phyloP scores from a whole-genome alignment of 2,329 filamentous ascomycete species.

The Aureobasidium sp. region DNA sequence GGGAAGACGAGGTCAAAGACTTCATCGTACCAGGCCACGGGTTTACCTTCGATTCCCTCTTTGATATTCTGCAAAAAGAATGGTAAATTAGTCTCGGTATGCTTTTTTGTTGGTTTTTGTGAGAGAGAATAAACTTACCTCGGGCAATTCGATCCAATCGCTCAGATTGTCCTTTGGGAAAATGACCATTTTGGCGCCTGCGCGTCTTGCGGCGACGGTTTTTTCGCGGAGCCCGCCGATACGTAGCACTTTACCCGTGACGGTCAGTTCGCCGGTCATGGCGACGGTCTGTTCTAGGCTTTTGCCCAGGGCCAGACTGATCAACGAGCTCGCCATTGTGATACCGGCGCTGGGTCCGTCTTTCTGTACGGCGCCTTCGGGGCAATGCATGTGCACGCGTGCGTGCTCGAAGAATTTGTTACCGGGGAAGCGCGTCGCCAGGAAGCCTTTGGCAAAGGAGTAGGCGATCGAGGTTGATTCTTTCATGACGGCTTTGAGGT shows the following conservation, averaged over 20 bases:
- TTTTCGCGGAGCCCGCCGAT: conserved; percentile 95
- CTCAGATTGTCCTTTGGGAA: conserved; percentile 94
- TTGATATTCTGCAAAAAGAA: conserved; percentile 75
- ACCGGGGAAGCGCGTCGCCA: conserved; percentile 76
- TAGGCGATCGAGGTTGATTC: conserved; percentile 94
- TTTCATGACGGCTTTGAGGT: conserved; percentile 95
- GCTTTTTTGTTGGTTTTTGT: not conserved
- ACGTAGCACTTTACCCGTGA: conserved; percentile 91
- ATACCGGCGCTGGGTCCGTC: conserved; percentile 77
- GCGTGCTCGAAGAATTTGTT: conserved; percentile 97
- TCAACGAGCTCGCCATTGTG: conserved; percentile 91
- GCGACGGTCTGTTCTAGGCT: conserved; percentile 79
- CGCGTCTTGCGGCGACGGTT: conserved; percentile 87
- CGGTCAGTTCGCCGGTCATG: conserved; percentile 95
- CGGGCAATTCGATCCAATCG: conserved; percentile 93
- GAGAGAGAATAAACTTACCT: conserved; percentile 56
- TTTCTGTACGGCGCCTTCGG: conserved; percentile 92
- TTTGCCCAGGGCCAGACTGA: conserved; percentile 75
- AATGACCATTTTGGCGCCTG: conserved; percentile 86
- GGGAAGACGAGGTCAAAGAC: conserved; percentile 90
- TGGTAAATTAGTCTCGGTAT: not conserved
- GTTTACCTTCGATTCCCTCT: conserved; percentile 83
- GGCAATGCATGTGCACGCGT: conserved; percentile 90
- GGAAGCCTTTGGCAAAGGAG: conserved; percentile 84
- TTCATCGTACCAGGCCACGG: conserved; percentile 88